Evolutionary conservation across 2,329 filamentous ascomycete genomes (phyloP).

Genomic region (Alternaria gansuensis): DNA sequence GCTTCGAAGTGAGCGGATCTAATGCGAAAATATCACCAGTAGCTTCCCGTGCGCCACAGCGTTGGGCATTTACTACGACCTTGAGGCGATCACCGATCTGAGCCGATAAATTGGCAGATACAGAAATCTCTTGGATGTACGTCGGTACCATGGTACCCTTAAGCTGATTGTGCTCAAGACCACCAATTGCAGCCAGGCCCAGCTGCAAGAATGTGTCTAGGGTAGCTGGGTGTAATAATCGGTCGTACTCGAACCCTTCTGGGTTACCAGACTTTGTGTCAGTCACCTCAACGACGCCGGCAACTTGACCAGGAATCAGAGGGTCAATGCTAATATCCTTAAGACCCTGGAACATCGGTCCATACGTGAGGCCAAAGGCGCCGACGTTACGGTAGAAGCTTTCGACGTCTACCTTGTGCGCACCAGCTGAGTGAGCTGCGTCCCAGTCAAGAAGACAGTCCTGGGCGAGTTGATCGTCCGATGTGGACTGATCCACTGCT

Average conservation of each 20-base stretch:
- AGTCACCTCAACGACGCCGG: slow-evolving; percentile 23
- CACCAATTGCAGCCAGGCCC: slow-evolving; percentile 17
- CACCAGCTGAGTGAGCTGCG: neutral
- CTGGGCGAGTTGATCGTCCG: slow-evolving; percentile 11
- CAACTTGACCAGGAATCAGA: neutral
- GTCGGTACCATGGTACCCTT: slow-evolving; percentile 25
- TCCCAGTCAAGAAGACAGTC: slow-evolving; percentile 17
- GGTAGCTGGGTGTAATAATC: slow-evolving; percentile 32
- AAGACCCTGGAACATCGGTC: slow-evolving; percentile 24
- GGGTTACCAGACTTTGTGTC: slow-evolving; percentile 22
- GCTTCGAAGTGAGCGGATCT: slow-evolving; percentile 15
- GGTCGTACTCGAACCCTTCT: slow-evolving; percentile 24
- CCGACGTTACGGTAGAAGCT: slow-evolving; percentile 21
- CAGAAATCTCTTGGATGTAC: slow-evolving; percentile 20
- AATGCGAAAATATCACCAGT: slow-evolving; percentile 21
- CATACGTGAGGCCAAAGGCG: slow-evolving; percentile 27
- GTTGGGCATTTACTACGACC: slow-evolving; percentile 13
- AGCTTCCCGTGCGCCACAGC: slow-evolving; percentile 14
- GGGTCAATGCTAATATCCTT: slow-evolving; percentile 10
- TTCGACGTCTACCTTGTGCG: slow-evolving; percentile 4
- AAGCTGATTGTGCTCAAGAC: slow-evolving; percentile 8
- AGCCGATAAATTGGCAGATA: slow-evolving; percentile 20
- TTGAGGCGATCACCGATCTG: slow-evolving; percentile 21
- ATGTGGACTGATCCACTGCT: neutral
- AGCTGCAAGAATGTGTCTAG: slow-evolving; percentile 29